Conservation (phyloP, 2,329 filamentous ascomycete species). For the Thelonectria blattea region DNA sequence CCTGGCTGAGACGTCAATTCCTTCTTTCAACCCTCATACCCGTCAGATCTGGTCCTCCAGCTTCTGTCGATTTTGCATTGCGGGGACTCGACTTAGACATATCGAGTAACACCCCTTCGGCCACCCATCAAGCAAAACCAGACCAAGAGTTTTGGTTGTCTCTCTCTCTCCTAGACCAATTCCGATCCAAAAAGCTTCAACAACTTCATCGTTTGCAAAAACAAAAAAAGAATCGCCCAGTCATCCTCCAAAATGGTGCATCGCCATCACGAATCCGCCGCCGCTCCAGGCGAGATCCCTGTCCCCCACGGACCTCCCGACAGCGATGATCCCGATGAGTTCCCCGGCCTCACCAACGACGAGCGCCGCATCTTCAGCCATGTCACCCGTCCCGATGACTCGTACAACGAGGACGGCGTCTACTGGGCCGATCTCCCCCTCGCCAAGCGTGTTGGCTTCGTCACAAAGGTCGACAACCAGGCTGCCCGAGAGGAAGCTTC, state of each 20-base stretch:
- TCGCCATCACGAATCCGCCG: conserved; percentile 45
- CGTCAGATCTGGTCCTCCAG: not conserved
- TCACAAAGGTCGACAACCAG: conserved; percentile 72
- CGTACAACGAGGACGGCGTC: conserved; percentile 78
- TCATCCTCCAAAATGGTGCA: conserved; percentile 32
- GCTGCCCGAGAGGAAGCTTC: conserved; percentile 73
- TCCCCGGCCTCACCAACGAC: conserved; percentile 51
- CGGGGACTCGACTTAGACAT: conserved; percentile 6
- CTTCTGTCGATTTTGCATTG: not conserved
- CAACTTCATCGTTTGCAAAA: not conserved
- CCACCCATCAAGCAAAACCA: not conserved
- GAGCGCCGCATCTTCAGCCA: conserved; percentile 73
- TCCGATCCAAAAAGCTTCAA: not conserved
- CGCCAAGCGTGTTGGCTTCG: conserved; percentile 73
- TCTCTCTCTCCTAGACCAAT: not conserved
- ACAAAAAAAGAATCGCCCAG: not conserved
- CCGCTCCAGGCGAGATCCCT: conserved; percentile 58
- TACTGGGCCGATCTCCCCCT: conserved; percentile 93
- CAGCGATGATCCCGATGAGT: conserved; percentile 57
- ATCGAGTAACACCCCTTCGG: not conserved
- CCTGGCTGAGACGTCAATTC: conserved; percentile 7
- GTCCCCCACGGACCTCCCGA: conserved; percentile 57
- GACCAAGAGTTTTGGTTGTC: not conserved
- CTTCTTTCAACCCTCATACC: not conserved
- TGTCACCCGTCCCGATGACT: conserved; percentile 86